phyloP scores from a whole-genome alignment of 1,139 yeast species.

The Suhomyces bribrorum region DNA sequence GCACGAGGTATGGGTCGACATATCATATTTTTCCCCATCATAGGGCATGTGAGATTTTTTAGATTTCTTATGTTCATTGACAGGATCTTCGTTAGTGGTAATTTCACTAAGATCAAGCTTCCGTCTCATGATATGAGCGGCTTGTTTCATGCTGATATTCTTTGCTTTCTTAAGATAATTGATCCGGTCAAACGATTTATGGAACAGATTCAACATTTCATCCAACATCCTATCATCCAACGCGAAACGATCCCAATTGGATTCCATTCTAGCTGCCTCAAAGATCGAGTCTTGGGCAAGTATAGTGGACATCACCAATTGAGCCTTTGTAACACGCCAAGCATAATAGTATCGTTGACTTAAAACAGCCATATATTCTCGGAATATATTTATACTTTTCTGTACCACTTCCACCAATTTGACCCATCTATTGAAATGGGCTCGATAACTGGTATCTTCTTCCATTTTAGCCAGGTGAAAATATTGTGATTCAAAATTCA shows the following conservation, averaged over 20 bases:
- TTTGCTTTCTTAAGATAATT: not conserved
- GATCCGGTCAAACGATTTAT: slow-evolving; percentile 9
- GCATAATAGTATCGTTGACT: slow-evolving; percentile 51
- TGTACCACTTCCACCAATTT: slow-evolving; percentile 7
- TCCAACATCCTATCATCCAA: slow-evolving; percentile 11
- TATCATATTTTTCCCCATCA: not conserved
- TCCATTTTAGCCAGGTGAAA: slow-evolving; percentile 12
- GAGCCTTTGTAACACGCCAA: slow-evolving; percentile 52
- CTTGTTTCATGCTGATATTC: not conserved
- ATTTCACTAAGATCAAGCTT: not conserved
- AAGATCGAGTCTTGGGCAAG: slow-evolving; percentile 13
- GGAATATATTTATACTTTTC: slow-evolving; percentile 9
- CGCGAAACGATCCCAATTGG: slow-evolving; percentile 1
- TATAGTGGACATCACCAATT: slow-evolving; percentile 17
- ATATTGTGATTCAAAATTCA: slow-evolving; percentile 9
- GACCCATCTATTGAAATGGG: slow-evolving; percentile 9
- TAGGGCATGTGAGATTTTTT: no score
- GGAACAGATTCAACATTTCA: slow-evolving; percentile 14
- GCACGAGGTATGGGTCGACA: not conserved
- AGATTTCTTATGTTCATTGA: no score
- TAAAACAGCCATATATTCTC: slow-evolving; percentile 14
- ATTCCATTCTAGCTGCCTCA: slow-evolving; percentile 3
- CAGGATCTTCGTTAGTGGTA: not conserved
- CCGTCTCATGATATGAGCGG: not conserved
- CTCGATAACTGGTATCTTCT: slow-evolving; percentile 9